Evolutionary conservation across 768 basidiomycete genomes (phyloP), one percentile per base, ranked within the genome.

Genomic region (Saitozyma sp.): DNA sequence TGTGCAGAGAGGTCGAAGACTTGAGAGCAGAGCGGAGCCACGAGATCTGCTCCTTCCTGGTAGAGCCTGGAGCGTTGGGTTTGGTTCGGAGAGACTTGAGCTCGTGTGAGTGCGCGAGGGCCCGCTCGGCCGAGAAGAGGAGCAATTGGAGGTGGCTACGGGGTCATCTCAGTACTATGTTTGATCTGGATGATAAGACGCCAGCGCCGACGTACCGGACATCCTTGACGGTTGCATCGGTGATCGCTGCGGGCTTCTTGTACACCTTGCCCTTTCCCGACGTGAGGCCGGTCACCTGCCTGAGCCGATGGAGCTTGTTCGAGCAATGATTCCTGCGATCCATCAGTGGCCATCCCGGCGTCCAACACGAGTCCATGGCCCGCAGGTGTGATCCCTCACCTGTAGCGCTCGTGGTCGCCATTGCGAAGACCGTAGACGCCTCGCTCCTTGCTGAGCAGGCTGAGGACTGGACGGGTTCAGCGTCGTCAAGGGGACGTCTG

Each of bases 221-320:
- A 67, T 91, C 90, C 76, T 87, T 89, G 65, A 90, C 83, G 56
- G 81, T 84, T n/a, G 89, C 89, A 6, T 84, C 78, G 17, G 84
- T 85, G 54, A 93, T 73, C 6, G 85, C 79, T 8, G 91, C 86
- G 20, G 88, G 76, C 70, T 89, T 91, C 82, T 92, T 95, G 84
- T 91, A 97, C 52, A 92, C 90, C 68, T 87, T 88, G 20, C 90
- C 90, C 75, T 89, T 91, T 39, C 92, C 91, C 69, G 93, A 90
- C 16, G 89, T 90, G 82, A 87, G 85, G 75, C 90, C 92, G 54
- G 93, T 84, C 0, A 86, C 84, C 38, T 90, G 91, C 65, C 93
- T 86, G 46, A 96, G 82, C 54, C 91, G 87, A 80, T 93, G 92
- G 0, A 93, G 89, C 72, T 90, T 87, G 77, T 92, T 92, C 7